phyloP scores from a whole-genome alignment of 2,329 filamentous ascomycete species.

The Fusarium falciforme region DNA sequence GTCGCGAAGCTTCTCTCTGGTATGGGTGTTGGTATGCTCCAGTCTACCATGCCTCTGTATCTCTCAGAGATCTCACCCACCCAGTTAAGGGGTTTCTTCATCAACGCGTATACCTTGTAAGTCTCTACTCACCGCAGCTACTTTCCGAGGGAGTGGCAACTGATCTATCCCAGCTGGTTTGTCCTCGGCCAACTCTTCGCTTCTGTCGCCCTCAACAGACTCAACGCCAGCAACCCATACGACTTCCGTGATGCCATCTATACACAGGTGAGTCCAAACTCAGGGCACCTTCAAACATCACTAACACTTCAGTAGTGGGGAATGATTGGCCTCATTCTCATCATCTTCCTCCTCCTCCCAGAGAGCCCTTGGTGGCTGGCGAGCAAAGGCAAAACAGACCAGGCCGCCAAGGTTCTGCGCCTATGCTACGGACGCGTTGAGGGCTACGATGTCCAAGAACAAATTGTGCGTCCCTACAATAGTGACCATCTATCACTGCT shows the following conservation, averaged over 20 bases:
- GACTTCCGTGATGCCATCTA: slow-evolving; percentile 25
- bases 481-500: not conserved
- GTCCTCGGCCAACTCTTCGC: slow-evolving; percentile 26
- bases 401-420: slow-evolving; percentile 13
- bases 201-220: slow-evolving; percentile 23
- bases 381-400: slow-evolving; percentile 10
- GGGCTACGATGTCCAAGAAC: slow-evolving; percentile 23
- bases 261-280: slow-evolving; percentile 8
- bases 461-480: slow-evolving; percentile 8
- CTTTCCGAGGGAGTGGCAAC: too few species aligned
- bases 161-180: slow-evolving; percentile 15
- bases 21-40: slow-evolving; percentile 28
- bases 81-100: slow-evolving; percentile 25
- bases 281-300: not conserved
- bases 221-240: slow-evolving; percentile 16
- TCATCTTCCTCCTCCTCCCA: slow-evolving; percentile 21
- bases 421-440: slow-evolving; percentile 15
- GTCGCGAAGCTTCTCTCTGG: slow-evolving; percentile 29
- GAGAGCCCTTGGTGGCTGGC: slow-evolving; percentile 31
- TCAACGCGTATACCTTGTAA: slow-evolving; percentile 28
- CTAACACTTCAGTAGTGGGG: slow-evolving; percentile 12
- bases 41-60: slow-evolving; percentile 27
- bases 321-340: slow-evolving; percentile 13
- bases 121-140: not conserved
- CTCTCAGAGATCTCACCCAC: slow-evolving; percentile 28